Evolutionary conservation across 1,284 basidiomycete species (phyloP).

Genomic region (Cutaneotrichosporon cavernicola): DNA sequence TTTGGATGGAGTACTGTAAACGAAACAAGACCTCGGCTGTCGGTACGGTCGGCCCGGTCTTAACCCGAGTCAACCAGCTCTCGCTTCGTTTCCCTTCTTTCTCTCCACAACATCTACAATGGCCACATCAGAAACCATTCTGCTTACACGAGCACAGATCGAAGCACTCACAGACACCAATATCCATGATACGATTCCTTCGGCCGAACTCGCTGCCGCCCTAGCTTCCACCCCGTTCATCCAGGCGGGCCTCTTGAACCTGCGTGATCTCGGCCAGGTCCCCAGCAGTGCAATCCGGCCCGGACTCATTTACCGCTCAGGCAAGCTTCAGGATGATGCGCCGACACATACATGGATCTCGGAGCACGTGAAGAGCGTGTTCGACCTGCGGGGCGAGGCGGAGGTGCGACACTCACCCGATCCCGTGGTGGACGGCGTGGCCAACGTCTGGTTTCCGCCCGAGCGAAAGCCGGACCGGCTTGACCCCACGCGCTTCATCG

Average conservation of each 20-base stretch:
- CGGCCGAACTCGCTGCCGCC: conserved; percentile 2
- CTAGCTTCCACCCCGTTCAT: conserved; percentile 21
- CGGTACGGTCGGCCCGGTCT: no score
- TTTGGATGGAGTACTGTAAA: no score
- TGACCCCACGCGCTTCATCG: conserved; percentile 12
- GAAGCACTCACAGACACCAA: conserved; percentile 7
- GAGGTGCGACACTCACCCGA: conserved; percentile 15
- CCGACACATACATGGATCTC: conserved; percentile 14
- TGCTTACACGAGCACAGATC: conserved; percentile 11
- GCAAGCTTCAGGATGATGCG: conserved; percentile 3
- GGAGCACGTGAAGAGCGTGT: conserved; percentile 11
- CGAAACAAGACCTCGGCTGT: no score
- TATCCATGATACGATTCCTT: conserved; percentile 6
- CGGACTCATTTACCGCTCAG: conserved; percentile 17
- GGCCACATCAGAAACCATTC: neutral
- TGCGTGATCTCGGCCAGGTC: conserved; percentile 21
- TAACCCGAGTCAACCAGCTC: no score
- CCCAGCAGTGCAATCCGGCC: conserved; percentile 13
- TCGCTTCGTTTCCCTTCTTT: no score
- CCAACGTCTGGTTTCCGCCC: conserved; percentile 10
- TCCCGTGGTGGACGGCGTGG: conserved; percentile 11
- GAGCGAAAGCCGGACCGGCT: conserved; percentile 5
- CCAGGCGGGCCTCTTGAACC: conserved; percentile 16
- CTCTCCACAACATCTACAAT: neutral
- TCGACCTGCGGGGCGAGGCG: conserved; percentile 19